phyloP scores from a whole-genome alignment of 208 protist species.

The Wallacemonas sp. region DNA sequence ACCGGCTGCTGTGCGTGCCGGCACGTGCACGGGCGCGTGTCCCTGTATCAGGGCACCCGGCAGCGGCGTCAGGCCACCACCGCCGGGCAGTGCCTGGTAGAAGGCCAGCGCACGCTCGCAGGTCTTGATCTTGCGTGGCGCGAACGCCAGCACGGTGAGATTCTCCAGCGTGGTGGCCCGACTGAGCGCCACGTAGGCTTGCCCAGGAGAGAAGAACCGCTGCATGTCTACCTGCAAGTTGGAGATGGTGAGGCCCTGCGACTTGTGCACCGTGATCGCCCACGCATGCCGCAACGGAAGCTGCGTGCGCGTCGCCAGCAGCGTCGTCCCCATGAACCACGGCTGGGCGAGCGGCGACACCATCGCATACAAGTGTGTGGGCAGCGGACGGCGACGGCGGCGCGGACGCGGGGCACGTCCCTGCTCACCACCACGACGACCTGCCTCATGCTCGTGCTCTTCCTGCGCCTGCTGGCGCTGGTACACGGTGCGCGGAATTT shows the following conservation, averaged over 20 bases:
- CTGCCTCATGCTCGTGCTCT: background rate
- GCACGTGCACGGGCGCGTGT: too few species aligned
- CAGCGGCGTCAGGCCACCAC: background rate
- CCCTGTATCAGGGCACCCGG: too few species aligned
- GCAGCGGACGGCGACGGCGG: constrained; percentile 14
- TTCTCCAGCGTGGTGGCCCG: constrained; percentile 53
- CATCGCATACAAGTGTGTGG: constrained; percentile 43
- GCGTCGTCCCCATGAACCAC: constrained; percentile 42
- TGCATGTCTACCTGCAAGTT: constrained; percentile 64
- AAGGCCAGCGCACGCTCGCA: constrained; percentile 55
- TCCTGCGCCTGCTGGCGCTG: background rate
- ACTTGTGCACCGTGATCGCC: constrained; percentile 96
- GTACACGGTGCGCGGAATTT: constrained; percentile 19
- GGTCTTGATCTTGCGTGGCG: constrained; percentile 30
- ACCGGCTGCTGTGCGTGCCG: too few species aligned
- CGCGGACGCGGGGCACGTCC: background rate
- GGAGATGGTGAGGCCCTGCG: constrained; percentile 88
- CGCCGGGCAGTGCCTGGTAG: constrained; percentile 31
- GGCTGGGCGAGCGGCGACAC: constrained; percentile 41
- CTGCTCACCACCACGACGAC: background rate
- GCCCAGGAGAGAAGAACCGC: constrained; percentile 52
- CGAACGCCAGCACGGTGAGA: constrained; percentile 50
- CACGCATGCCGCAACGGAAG: constrained; percentile 93
- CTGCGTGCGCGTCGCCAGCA: constrained; percentile 56
- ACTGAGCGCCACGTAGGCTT: constrained; percentile 84